Evolutionary conservation across 78 protist genomes (phyloP).

Genomic region (Dictyostelium brefeldianum): DNA sequence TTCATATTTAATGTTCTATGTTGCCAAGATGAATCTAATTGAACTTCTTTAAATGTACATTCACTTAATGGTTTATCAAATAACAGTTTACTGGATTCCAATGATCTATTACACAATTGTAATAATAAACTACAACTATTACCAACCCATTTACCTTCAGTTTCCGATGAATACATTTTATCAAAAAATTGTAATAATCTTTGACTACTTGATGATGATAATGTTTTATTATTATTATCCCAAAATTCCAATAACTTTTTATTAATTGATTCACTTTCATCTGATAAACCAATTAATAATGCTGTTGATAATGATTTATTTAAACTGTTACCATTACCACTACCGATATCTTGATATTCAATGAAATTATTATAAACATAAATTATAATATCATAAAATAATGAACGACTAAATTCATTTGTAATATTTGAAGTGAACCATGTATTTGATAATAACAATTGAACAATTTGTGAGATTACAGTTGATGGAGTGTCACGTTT

Average conservation of each 20-base stretch:
- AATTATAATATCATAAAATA: slow-evolving; percentile 50
- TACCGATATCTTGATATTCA: background rate
- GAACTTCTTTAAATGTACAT: slow-evolving; percentile 52
- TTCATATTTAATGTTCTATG: slow-evolving; percentile 81
- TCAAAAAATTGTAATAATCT: slow-evolving; percentile 37
- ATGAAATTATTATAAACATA: slow-evolving; percentile 34
- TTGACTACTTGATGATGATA: background rate
- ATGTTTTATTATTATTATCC: slow-evolving; percentile 53
- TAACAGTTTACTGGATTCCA: slow-evolving; percentile 56
- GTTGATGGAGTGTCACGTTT: background rate
- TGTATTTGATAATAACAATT: background rate
- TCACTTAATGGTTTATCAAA: slow-evolving; percentile 85
- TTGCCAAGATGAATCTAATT: slow-evolving; percentile 73
- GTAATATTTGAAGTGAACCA: background rate
- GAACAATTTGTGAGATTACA: background rate
- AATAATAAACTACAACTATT: slow-evolving; percentile 58
- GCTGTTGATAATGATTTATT: background rate
- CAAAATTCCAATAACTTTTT: slow-evolving; percentile 73
- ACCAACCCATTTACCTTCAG: slow-evolving; percentile 83
- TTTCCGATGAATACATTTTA: slow-evolving; percentile 67
- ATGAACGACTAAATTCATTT: slow-evolving; percentile 44
- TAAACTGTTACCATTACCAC: background rate
- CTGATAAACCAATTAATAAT: slow-evolving; percentile 68
- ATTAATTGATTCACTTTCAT: slow-evolving; percentile 42
- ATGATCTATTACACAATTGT: slow-evolving; percentile 40